phyloP scores from a whole-genome alignment of 1,284 basidiomycete species.

The Puccinia coronata region DNA sequence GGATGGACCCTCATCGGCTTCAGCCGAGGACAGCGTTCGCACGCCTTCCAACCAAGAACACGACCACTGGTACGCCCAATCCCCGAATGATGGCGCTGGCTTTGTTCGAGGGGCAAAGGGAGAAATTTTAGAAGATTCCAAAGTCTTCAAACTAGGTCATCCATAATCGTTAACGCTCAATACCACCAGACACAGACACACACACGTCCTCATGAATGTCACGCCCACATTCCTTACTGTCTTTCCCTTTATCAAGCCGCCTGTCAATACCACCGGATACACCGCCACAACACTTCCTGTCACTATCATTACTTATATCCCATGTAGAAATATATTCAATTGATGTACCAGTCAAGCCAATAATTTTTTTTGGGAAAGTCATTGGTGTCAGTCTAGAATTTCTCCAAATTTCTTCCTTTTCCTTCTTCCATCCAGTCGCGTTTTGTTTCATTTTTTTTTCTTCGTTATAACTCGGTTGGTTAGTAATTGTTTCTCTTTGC shows the following conservation, averaged over 20 bases:
- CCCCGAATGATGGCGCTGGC: neutral
- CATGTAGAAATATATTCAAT: neutral
- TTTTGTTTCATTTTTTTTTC: neutral
- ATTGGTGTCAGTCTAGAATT: neutral
- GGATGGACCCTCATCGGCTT: constrained; percentile 1
- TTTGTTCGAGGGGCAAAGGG: neutral
- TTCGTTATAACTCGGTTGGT: no score
- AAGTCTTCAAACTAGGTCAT: constrained; percentile 1
- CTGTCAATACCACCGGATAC: no score
- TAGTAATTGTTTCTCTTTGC: neutral
- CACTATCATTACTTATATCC: no score
- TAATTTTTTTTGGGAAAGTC: neutral
- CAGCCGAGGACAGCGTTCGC: constrained; percentile 1
- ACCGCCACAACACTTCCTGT: no score
- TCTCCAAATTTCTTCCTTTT: neutral
- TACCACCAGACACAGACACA: no score
- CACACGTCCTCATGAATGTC: neutral
- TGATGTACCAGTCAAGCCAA: no score
- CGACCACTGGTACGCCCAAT: constrained; percentile 6
- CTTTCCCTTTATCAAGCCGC: no score
- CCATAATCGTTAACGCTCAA: neutral
- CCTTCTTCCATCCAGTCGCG: neutral
- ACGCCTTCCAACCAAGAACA: neutral
- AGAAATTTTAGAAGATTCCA: constrained; percentile 7
- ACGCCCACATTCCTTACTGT: neutral